Conservation (phyloP, 2,329 filamentous ascomycete genomes). For the Nemania sp. region DNA sequence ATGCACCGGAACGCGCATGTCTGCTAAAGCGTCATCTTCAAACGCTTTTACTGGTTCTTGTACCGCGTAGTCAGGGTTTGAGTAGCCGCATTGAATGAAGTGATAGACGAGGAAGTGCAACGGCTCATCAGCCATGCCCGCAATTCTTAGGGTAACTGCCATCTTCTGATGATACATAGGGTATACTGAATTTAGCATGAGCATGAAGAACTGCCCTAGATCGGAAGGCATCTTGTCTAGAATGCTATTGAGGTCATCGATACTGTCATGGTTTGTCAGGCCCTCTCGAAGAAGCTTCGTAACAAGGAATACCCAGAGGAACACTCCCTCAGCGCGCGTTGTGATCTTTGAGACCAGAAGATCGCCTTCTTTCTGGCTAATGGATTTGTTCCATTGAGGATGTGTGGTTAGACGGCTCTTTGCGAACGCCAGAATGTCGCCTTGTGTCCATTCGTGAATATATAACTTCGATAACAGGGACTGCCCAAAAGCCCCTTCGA, state of each 20-base stretch:
- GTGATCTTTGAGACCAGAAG: too few relatives aligned
- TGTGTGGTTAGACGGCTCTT: conserved; percentile 4
- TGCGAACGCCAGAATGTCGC: conserved; percentile 9
- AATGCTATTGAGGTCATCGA: conserved; percentile 3
- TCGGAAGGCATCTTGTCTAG: conserved; percentile 5
- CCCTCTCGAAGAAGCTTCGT: neutral
- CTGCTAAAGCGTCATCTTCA: too few relatives aligned
- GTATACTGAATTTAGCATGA: conserved; percentile 4
- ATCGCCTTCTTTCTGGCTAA: too few relatives aligned
- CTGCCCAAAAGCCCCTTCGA: conserved; percentile 8
- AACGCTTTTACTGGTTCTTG: neutral
- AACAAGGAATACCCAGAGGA: conserved; percentile 17
- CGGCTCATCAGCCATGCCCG: too few relatives aligned
- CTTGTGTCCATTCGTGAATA: conserved; percentile 11
- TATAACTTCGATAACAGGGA: conserved; percentile 1
- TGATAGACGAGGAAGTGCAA: too few relatives aligned
- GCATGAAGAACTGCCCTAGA: conserved; percentile 12
- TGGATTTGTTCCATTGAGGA: conserved; percentile 4
- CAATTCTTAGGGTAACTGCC: neutral
- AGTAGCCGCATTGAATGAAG: neutral
- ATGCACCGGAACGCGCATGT: too few relatives aligned
- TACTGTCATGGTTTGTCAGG: conserved; percentile 5
- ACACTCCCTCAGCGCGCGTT: conserved; percentile 6
- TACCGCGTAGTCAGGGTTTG: neutral
- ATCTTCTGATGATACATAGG: conserved; percentile 8